Percentiles rank a stretch among this genome's conserved stretches.
Evolutionary conservation across 2,329 filamentous ascomycete species (phyloP).

Genomic region (Trichocomaceae sp.): DNA sequence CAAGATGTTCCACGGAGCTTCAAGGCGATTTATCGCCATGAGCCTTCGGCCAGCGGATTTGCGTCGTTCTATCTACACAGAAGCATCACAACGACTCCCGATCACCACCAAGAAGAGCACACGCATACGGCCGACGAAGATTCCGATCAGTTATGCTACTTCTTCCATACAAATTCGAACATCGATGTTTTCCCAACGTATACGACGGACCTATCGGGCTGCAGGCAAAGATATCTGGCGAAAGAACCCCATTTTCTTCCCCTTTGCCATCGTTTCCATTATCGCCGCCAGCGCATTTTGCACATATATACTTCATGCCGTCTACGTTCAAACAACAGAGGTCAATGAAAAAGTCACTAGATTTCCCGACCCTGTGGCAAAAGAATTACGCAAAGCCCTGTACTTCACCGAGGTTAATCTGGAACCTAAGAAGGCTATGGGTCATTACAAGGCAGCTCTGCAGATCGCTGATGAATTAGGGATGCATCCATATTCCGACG

Average conservation of each 20-base stretch:
- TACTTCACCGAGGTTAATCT: conserved; percentile 76
- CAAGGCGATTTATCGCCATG: conserved; percentile 21
- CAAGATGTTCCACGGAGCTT: conserved; percentile 24
- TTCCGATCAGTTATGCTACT: not conserved
- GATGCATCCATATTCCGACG: conserved; percentile 84
- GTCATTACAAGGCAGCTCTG: conserved; percentile 76
- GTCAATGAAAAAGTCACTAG: conserved; percentile 37
- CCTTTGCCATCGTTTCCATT: conserved; percentile 35
- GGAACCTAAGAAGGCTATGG: conserved; percentile 69
- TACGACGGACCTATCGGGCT: conserved; percentile 29
- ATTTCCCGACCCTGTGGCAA: conserved; percentile 40
- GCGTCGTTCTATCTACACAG: conserved; percentile 10
- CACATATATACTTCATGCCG: conserved; percentile 28
- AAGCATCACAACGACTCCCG: conserved; percentile 1
- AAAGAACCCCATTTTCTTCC: conserved; percentile 38
- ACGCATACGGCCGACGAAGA: not conserved
- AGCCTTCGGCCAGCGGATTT: not conserved
- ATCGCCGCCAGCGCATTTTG: conserved; percentile 30
- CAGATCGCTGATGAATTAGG: conserved; percentile 63
- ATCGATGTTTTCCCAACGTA: conserved; percentile 25
- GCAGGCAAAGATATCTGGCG: conserved; percentile 36
- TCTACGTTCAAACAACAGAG: conserved; percentile 38
- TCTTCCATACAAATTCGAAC: conserved; percentile 9
- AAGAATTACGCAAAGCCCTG: conserved; percentile 70
- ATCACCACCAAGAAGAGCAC: not conserved